These are phyloP conservation scores for Pyrenopolyporus hunteri DNA, from an alignment of 495 filamentous ascomycete genomes.

Conservation along the genomic window DNA sequence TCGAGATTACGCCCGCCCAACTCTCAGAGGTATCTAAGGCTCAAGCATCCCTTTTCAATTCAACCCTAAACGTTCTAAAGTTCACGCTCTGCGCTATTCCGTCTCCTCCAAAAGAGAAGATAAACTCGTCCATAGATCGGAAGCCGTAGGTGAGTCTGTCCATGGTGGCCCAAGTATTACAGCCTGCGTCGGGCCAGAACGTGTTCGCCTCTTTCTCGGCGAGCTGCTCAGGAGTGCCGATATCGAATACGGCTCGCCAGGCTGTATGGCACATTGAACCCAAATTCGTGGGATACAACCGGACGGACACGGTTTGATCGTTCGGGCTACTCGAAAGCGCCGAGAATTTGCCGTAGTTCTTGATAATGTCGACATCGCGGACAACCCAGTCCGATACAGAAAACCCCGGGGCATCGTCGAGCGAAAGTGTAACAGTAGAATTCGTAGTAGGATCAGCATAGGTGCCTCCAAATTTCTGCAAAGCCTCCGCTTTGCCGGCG, in stretches of 20 bases:
- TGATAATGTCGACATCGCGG: slow-evolving; percentile 49
- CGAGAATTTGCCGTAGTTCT: slow-evolving; percentile 39
- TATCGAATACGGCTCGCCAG: slow-evolving; percentile 42
- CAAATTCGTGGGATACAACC: slow-evolving; percentile 44
- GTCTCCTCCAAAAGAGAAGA: slow-evolving; percentile 19
- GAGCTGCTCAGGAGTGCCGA: slow-evolving; percentile 32
- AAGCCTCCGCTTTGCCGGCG: slow-evolving; percentile 51
- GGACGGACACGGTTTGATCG: slow-evolving; percentile 21
- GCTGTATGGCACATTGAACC: slow-evolving; percentile 21
- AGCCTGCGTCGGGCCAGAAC: slow-evolving; percentile 38
- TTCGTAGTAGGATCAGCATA: slow-evolving; percentile 47
- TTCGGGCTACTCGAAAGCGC: slow-evolving; percentile 29
- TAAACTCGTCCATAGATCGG: slow-evolving; percentile 39
- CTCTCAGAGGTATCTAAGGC: no score
- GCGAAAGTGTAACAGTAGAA: slow-evolving; percentile 49
- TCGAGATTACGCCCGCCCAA: no score
- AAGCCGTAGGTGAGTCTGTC: slow-evolving; percentile 44
- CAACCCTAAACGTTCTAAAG: slow-evolving; percentile 22
- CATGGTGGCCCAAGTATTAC: slow-evolving; percentile 44
- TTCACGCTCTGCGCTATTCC: slow-evolving; percentile 13
- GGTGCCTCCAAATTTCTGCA: slow-evolving; percentile 46
- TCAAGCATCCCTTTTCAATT: slow-evolving; percentile 13
- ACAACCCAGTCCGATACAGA: slow-evolving; percentile 48
- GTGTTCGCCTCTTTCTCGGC: slow-evolving; percentile 33
- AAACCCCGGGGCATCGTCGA: slow-evolving; percentile 53